phyloP scores from a whole-genome alignment of 1,284 basidiomycete genomes.

The Phylloporus gajari region DNA sequence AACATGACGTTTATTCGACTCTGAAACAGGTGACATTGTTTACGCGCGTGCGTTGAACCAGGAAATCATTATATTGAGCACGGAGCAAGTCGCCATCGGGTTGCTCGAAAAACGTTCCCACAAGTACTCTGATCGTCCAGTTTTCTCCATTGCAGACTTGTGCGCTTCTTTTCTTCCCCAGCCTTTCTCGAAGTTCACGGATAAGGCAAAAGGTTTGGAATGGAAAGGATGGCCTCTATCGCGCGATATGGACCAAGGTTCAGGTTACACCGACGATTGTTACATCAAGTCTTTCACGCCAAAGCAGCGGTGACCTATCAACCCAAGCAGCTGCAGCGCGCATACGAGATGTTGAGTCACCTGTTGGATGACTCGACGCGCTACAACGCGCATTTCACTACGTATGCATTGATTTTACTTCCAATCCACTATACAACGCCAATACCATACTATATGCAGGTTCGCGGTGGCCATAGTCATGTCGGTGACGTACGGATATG shows the following conservation, averaged over 20 bases:
- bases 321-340: slow-evolving; percentile 24
- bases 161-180: neutral
- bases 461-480: slow-evolving; percentile 26
- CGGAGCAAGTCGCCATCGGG: slow-evolving; percentile 24
- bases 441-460: neutral
- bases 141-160: neutral
- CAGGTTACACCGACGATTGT: slow-evolving; percentile 23
- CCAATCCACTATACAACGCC: neutral
- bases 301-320: slow-evolving; percentile 25
- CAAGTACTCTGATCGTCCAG: slow-evolving; percentile 35
- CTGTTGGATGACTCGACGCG: slow-evolving; percentile 16
- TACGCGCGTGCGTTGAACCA: slow-evolving; percentile 18
- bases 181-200: neutral
- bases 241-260: slow-evolving; percentile 25
- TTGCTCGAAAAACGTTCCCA: slow-evolving; percentile 34
- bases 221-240: slow-evolving; percentile 6
- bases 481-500: slow-evolving; percentile 32
- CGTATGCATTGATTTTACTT: slow-evolving; percentile 14
- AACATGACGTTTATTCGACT: neutral
- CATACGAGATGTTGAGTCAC: slow-evolving; percentile 17
- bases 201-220: slow-evolving; percentile 20
- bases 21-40: slow-evolving; percentile 26
- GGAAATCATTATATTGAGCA: slow-evolving; percentile 28
- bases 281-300: slow-evolving; percentile 27
- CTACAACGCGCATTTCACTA: slow-evolving; percentile 26